These are phyloP conservation scores for Xanthoconium separans DNA, from an alignment of 1,284 basidiomycete genomes.

Conservation along the genomic window DNA sequence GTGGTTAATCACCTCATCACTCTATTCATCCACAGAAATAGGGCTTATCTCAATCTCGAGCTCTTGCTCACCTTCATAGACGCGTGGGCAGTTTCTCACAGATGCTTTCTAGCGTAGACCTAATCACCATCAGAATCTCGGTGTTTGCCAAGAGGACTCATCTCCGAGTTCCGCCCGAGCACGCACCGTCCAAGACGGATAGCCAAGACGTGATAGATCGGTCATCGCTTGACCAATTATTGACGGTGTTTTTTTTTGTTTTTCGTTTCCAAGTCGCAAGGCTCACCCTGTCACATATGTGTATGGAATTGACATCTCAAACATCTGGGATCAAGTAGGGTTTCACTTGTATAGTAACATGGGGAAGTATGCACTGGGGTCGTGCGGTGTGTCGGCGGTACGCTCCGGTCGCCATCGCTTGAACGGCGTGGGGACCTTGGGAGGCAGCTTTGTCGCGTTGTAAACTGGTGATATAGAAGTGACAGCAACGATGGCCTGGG, in stretches of 20 bases:
- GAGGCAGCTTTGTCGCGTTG: conserved; percentile 68
- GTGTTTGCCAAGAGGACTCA: not conserved
- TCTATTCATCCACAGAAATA: not conserved
- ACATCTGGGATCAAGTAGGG: not conserved
- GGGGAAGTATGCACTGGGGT: conserved; percentile 78
- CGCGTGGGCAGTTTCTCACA: not conserved
- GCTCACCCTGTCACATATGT: conserved; percentile 1
- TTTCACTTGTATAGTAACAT: conserved; percentile 78
- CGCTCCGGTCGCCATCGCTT: conserved; percentile 71
- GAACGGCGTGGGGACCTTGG: conserved; percentile 59
- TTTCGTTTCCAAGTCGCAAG: not conserved
- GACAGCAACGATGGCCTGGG: conserved; percentile 69
- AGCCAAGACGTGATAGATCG: not conserved
- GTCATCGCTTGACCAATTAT: too few relatives aligned
- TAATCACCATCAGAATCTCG: not conserved
- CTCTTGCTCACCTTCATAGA: too few relatives aligned
- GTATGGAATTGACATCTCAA: conserved; percentile 11
- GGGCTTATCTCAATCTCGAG: not conserved
- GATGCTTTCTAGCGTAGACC: not conserved
- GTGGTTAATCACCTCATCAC: not conserved
- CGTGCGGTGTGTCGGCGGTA: conserved; percentile 73
- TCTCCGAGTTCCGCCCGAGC: too few relatives aligned
- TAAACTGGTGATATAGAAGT: conserved; percentile 62
- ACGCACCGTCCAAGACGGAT: not conserved
- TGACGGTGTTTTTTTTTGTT: not conserved